Evolutionary conservation across 257 asterid species (phyloP), one percentile per base, ranked within the genome.

Genomic region (Penstemon eatonii): DNA sequence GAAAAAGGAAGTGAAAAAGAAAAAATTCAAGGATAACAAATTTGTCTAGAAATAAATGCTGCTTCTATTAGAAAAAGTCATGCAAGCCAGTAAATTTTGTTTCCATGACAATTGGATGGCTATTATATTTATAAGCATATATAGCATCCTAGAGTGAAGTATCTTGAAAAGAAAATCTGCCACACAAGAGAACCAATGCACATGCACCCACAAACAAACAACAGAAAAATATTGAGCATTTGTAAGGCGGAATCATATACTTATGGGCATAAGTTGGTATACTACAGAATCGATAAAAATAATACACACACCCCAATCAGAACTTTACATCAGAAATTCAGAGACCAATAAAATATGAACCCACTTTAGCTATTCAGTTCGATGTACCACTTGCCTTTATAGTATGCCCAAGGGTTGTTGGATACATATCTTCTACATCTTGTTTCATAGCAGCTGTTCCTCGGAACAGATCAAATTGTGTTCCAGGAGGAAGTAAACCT

Each of bases 401-500:
- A 67, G 95, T 87, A 80, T 89, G 97, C 46, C 89, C 90, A 74
- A 93, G 87, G 44, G 95, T 84, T 77, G 96, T 93, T 38, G 97
- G 96, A 71, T 82, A 85, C 87, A 81, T 85, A 71, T 93, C 99
- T 73, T 93, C 99, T 50, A 85, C 95, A 75, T 93, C 99, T 83
- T 93, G 99, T 69, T 93, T 90, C 99, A 93, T 89, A 71, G 99
- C 96, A 84, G 99, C 96, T 40, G 97, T 84, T 78, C 99, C 99
- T 72, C 96, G 82, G 73, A 93, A 93, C 50, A 93, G 76, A 79
- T 93, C 99, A 73, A 93, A 93, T 76, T 93, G 99, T 43, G 99
- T 90, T 76, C 99, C 97, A 65, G 99, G 97, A 70, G 99, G 99
- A 70, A 93, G 95, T 73, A 93, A 80, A 66, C 97, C 99, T 93